These are phyloP conservation scores for Circinella umbellata DNA, from an alignment of 371 early-diverging fungal species.

Conservation along the genomic window DNA sequence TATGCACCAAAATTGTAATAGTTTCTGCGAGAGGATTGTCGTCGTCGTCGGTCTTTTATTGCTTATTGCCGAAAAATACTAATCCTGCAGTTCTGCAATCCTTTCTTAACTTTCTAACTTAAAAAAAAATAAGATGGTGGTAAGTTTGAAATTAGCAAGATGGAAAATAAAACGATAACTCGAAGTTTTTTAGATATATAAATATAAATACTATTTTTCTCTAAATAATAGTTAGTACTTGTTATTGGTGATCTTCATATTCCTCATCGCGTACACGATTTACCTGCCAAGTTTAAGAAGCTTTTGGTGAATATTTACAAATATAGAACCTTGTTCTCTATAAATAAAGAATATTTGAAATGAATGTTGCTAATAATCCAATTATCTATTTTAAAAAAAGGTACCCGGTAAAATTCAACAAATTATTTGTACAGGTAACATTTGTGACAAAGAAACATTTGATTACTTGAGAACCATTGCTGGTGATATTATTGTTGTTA, in stretches of 20 bases:
- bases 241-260: constrained; percentile 95
- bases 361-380: background rate
- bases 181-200: no score
- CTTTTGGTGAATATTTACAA: constrained; percentile 59
- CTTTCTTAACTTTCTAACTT: no score
- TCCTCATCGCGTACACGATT: constrained; percentile 86
- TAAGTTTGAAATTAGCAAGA: no score
- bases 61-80: no score
- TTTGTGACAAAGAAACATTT: constrained; percentile 79
- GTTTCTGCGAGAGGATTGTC: no score
- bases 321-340: background rate
- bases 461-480: constrained; percentile 88
- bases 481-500: constrained; percentile 77
- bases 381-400: constrained; percentile 33
- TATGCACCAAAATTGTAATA: no score
- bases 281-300: constrained; percentile 91
- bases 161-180: no score
- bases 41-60: no score
- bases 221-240: constrained; percentile 69
- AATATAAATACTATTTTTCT: no score
- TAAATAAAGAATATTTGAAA: background rate
- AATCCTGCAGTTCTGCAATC: no score
- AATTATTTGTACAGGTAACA: constrained; percentile 93
- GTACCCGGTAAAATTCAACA: constrained; percentile 95
- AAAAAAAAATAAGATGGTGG: no score